Conservation (phyloP, 2,329 filamentous ascomycete genomes). For the Diplocarpon mali region DNA sequence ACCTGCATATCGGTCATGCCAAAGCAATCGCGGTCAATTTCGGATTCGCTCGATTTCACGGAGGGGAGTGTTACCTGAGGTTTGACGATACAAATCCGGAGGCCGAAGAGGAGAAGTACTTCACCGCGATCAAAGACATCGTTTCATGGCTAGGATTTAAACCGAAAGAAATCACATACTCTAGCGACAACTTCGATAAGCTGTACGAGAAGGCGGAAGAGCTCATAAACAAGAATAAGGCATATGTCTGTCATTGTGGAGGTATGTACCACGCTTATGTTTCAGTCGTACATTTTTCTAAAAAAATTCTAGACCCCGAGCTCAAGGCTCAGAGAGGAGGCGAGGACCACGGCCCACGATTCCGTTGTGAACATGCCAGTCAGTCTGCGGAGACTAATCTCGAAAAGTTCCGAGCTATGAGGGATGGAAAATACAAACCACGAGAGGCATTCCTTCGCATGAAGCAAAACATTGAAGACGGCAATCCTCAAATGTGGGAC, state of each 20-base stretch:
- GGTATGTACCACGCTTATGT: slow-evolving; percentile 28
- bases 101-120: slow-evolving; percentile 83
- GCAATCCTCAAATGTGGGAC: slow-evolving; percentile 96
- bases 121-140: slow-evolving; percentile 79
- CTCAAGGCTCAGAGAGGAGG: slow-evolving; percentile 83
- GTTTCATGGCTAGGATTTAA: slow-evolving; percentile 73
- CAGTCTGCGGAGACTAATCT: slow-evolving; percentile 67
- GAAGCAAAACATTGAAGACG: slow-evolving; percentile 77
- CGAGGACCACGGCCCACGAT: slow-evolving; percentile 57
- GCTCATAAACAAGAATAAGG: slow-evolving; percentile 58
- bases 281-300: slow-evolving; percentile 20
- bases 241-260: slow-evolving; percentile 82
- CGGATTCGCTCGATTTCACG: slow-evolving; percentile 78
- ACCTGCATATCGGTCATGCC: slow-evolving; percentile 83
- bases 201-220: slow-evolving; percentile 85
- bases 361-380: slow-evolving; percentile 69
- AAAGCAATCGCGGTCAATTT: slow-evolving; percentile 97
- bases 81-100: slow-evolving; percentile 96
- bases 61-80: slow-evolving; percentile 61
- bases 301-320: slow-evolving; percentile 48
- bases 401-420: slow-evolving; percentile 78
- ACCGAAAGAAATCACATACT: slow-evolving; percentile 71
- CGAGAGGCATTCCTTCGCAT: slow-evolving; percentile 79
- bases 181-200: slow-evolving; percentile 75
- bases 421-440: slow-evolving; percentile 80